Base-by-base conservation (phyloP, 495 filamentous ascomycete species). In the Glonium stellatum region DNA sequence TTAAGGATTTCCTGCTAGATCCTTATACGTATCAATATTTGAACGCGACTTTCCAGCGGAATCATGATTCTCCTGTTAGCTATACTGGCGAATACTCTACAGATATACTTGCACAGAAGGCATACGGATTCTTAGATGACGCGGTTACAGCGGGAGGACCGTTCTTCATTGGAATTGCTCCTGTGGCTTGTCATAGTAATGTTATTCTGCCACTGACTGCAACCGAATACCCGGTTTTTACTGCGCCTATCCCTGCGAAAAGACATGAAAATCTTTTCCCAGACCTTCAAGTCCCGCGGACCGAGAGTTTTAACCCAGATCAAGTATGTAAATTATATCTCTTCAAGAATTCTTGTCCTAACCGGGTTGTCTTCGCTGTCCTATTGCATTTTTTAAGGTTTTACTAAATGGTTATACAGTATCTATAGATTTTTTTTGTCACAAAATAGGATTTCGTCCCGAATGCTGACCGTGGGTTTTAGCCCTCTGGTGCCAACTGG, bases 21-120 rank as follows among this genome's bases (percentile, higher is more conserved):
- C 86, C 87, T 0, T 84, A 76, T 66, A 89, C 87, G 1, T 90
- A 90, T 68, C 78, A 77, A 18, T 89, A 90, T 69, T 76, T 83
- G 49, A 88, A 88, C 69, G 75, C 80, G 10, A 82, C 77, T 8
- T 87, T 80, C 63, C 84, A 87, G 62, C 79, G 84, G 11, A 85
- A 89, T 64, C 71, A 72, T 4, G 82, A 87, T 22, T 60, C 64
- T 8, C 71, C 71, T 10, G 61, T 70, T 4, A 64, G 57, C 34
- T 59, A 73, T 50, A 63, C 66, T 42, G 66, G 66, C 0, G 35
- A 80, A 35, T 79, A 89, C 67, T 78, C 79, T 0, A 80, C 77
- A 2, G 86, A 89, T 63, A 78, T 90, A 5, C 72, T 87, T 5
- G 77, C 79, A 3, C 65, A 79, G 11, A 89, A 88, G 63, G 82